A percentile compares a stretch with the other conserved stretches of the same genome.
Conservation (phyloP, 768 basidiomycete genomes). For the Russula earlei region DNA sequence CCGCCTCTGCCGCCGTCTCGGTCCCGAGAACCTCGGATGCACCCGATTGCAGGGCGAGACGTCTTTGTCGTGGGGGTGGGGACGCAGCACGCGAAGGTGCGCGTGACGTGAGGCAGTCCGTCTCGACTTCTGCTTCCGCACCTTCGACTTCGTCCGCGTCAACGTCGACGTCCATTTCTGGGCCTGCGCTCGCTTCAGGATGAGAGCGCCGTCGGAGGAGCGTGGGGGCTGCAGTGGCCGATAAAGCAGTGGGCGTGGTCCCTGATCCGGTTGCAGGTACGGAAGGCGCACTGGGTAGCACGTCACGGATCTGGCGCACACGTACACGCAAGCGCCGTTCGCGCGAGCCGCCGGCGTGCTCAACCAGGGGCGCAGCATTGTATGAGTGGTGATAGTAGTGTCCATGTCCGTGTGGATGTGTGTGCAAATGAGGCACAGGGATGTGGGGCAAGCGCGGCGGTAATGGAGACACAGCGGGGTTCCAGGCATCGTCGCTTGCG, state of each 20-base stretch:
- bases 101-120: slow-evolving; percentile 45
- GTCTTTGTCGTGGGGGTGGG: slow-evolving; percentile 34
- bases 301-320: slow-evolving; percentile 5
- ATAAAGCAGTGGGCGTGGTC: neutral
- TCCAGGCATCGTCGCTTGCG: neutral
- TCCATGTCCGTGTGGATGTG: too few relatives aligned
- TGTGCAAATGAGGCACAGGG: too few relatives aligned
- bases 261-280: neutral
- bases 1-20: slow-evolving; percentile 4
- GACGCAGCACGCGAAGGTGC: slow-evolving; percentile 36
- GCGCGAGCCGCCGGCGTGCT: too few relatives aligned
- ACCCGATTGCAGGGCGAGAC: neutral
- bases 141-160: slow-evolving; percentile 23
- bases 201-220: slow-evolving; percentile 2
- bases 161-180: slow-evolving; percentile 26
- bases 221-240: neutral
- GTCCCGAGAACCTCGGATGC: neutral
- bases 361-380: too few relatives aligned
- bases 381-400: too few relatives aligned
- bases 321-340: slow-evolving; percentile 6
- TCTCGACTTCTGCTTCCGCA: slow-evolving; percentile 37
- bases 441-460: too few relatives aligned
- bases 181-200: slow-evolving; percentile 17
- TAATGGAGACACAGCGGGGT: too few relatives aligned
- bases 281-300: neutral